Conservation (phyloP, 139 green algal species). For the Chlorella sp. region DNA sequence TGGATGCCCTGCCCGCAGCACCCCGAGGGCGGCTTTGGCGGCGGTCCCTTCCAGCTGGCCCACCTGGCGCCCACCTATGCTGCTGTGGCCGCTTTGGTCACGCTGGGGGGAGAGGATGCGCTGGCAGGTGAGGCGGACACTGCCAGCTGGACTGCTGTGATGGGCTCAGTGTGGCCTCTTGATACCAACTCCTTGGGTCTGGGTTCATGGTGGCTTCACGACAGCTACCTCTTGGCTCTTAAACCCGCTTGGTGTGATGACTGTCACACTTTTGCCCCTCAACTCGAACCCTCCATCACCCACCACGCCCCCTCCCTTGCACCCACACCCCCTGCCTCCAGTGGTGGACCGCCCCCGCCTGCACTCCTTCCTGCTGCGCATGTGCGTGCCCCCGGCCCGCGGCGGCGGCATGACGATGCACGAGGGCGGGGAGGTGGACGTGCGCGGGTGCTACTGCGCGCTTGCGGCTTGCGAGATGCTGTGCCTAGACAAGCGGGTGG, state of each 20-base stretch:
- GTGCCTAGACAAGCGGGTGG: constrained; percentile 67
- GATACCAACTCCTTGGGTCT: too few species aligned
- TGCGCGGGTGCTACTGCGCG: constrained; percentile 92
- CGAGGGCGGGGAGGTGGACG: constrained; percentile 92
- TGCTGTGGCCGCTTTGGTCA: constrained; percentile 83
- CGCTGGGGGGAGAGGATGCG: constrained; percentile 77
- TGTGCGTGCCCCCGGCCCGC: constrained; percentile 67
- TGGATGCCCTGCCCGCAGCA: constrained; percentile 65
- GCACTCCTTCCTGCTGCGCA: constrained; percentile 76
- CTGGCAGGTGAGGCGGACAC: constrained; percentile 37
- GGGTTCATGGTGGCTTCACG: too few species aligned
- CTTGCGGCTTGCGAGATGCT: constrained; percentile 85
- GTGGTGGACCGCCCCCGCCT: constrained; percentile 63
- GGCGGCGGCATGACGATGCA: constrained; percentile 92
- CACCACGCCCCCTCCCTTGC: background rate
- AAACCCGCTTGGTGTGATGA: too few species aligned
- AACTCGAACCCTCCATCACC: background rate
- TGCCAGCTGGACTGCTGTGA: background rate
- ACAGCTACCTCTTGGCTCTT: too few species aligned
- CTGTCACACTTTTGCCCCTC: too few species aligned
- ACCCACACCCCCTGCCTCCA: background rate
- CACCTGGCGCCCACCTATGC: constrained; percentile 96
- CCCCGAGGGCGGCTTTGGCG: constrained; percentile 85
- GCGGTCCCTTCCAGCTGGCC: constrained; percentile 88
- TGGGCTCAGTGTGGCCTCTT: too few species aligned